Evolutionary conservation across 768 basidiomycete species (phyloP), one percentile per base, ranked within the genome.

Genomic region (Butyriboletus loyo): DNA sequence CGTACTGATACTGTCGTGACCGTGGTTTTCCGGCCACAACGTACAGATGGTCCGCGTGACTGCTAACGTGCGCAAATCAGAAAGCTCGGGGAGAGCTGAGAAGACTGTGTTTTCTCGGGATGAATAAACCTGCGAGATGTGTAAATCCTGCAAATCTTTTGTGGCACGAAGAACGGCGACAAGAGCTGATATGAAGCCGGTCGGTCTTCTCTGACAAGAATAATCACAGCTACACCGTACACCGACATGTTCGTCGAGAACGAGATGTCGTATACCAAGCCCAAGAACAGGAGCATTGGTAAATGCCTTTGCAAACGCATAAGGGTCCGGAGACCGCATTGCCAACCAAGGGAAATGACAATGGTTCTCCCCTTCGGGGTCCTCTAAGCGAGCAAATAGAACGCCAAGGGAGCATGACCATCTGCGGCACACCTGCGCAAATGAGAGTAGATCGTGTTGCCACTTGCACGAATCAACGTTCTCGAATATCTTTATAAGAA

Each of bases 391-490:
- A 24, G 31, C 15, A 13, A 28, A 46, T 8, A 58, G 27, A 8
- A 52, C 5, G 13, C 7, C 27, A 37, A 57, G 31, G 13, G 40
- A 10, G 19, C 37, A 44, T 1, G 41, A 57, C 56, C 57, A 58
- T 19, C 36, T 17, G 24, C 50, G 42, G 25, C 42, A 58, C 1
- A 52, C 57, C 35, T 56, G 54, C 15, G 54, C 46, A 32, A 40
- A 45, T 5, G 47, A 52, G 2, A 57, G 17, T 3, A 57, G 38
- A 37, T 57, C 38, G 1, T 24, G 13, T 35, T 57, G 34, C 50
- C 55, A 58, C 1, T 15, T 2, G 38, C 32, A 34, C 24, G 25
- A n/a, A 19, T 44, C n/a, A 15, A 3, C 4, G 13, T 3, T 21
- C 6, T 46, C 37, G 13, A 56, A 49, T 22, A 52, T 49, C 21